These are phyloP conservation scores for Houttuynia cordata DNA, from an alignment of 164 flowering plant species.

Conservation along the genomic window DNA sequence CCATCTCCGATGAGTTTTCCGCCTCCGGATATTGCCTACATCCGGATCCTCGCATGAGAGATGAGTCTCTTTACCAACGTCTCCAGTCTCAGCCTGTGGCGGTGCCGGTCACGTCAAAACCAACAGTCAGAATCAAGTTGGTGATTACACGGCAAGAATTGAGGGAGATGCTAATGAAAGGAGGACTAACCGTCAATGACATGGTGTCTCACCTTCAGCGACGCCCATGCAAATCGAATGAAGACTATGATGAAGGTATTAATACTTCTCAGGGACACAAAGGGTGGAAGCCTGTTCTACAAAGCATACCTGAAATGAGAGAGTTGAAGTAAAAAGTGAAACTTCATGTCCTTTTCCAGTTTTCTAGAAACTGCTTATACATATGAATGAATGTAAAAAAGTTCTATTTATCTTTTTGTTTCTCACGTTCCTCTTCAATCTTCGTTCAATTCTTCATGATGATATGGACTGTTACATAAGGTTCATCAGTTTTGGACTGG, in stretches of 20 bases:
- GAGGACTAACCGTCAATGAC: constrained; percentile 29
- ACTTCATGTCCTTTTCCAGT: neutral
- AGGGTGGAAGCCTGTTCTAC: constrained; percentile 8
- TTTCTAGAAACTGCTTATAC: no score
- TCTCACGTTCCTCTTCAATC: neutral
- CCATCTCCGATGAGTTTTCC: constrained; percentile 15
- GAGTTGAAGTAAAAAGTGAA: constrained; percentile 2
- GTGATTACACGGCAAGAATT: constrained; percentile 54
- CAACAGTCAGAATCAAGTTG: constrained; percentile 46
- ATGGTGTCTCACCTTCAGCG: constrained; percentile 20
- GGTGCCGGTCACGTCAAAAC: neutral
- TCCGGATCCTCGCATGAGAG: neutral
- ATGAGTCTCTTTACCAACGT: no score
- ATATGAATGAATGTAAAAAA: no score
- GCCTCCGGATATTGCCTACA: neutral
- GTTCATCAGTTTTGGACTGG: no score
- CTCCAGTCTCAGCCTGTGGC: neutral
- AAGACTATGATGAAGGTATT: neutral
- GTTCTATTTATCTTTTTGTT: no score
- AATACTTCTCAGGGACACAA: neutral
- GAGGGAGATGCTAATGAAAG: constrained; percentile 40
- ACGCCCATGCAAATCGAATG: constrained; percentile 1
- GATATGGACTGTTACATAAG: no score
- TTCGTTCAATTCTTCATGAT: no score
- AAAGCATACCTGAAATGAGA: constrained; percentile 12